These are phyloP conservation scores for Angomonas ambiguus DNA, from an alignment of 208 protist genomes.

Conservation along the genomic window DNA sequence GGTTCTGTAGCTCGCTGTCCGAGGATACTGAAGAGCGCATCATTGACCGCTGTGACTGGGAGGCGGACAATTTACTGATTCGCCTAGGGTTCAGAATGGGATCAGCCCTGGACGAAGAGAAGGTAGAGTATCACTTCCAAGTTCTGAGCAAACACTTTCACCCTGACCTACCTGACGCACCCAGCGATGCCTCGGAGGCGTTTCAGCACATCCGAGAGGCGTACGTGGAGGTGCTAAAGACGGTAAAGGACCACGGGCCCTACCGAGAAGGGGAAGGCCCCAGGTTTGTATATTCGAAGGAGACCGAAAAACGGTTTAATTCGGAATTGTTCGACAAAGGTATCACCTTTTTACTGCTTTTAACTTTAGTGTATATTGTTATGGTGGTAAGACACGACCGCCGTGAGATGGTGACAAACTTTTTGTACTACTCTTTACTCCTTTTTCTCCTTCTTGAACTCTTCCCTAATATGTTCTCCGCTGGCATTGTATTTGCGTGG, in stretches of 20 bases:
- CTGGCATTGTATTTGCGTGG: constrained; percentile 61
- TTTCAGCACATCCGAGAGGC: constrained; percentile 78
- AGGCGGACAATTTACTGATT: constrained; percentile 38
- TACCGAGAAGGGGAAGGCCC: background rate
- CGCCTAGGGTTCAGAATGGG: constrained; percentile 58
- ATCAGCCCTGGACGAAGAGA: constrained; percentile 27
- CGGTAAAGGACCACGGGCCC: constrained; percentile 15
- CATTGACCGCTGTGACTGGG: constrained; percentile 22
- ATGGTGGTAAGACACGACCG: constrained; percentile 58
- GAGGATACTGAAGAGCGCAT: background rate
- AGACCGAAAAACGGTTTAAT: constrained; percentile 43
- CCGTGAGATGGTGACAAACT: constrained; percentile 35
- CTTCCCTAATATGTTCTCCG: constrained; percentile 64
- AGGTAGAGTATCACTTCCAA: constrained; percentile 54
- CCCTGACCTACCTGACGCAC: constrained; percentile 43
- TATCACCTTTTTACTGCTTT: constrained; percentile 56
- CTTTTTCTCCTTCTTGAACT: constrained; percentile 76
- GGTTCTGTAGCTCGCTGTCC: too few species aligned
- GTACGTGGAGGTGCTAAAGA: constrained; percentile 38
- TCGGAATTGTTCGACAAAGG: constrained; percentile 61
- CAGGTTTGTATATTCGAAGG: constrained; percentile 43
- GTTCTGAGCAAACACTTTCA: constrained; percentile 77
- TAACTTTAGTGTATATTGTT: constrained; percentile 55
- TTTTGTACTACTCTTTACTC: constrained; percentile 42
- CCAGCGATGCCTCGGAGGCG: constrained; percentile 26